Base-by-base conservation (phyloP, 257 asterid species). In the Nicotiana noctiflora region DNA sequence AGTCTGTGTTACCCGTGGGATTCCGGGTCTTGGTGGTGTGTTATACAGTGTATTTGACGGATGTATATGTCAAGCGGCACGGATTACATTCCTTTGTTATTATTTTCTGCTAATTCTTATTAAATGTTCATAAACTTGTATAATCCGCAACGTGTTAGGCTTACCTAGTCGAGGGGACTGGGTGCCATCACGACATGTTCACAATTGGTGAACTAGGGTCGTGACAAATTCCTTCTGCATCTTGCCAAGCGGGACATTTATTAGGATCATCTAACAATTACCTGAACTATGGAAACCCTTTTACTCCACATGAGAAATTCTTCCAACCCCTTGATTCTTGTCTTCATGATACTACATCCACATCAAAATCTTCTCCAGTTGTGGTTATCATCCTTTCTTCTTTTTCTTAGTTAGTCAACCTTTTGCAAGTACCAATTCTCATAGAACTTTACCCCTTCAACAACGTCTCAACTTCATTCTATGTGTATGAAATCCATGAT, bases 301-400 rank as follows among this genome's bases (percentile, higher is more conserved):
- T 53, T 79, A 67, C 76, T 84, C 81, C 89, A 11, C 82, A 83
- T 80, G 89, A 79, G 79, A 89, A 87, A 51, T 82, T 81, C 75
- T 64, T 72, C 82, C 79, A 75, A 65, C 80, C 87, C 18, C 80
- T 55, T 44, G 92, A 82, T 83, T 76, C 88, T 17, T 79, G 88
- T 78, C 82, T 75, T 78, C 63, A 81, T 59, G 88, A 86, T 82
- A 88, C 88, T 51, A 56, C 79, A n/a, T 84, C 95, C 62, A 81
- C 79, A 21, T 66, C 59, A 32, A 92, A 91, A 83, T 76, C 94
- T 80, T 86, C 95, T 34, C 89, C 96, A 80, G 70, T 91, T n/a
- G 90, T 90, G 85, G 92, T 92, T 85, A 89, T 91, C 80, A 87
- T 21, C 77, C 57, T 44, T 70, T 19, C 34, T 70, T 44, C 55